phyloP scores from a whole-genome alignment of 805 yeast species.

The Candida lessepsii region DNA sequence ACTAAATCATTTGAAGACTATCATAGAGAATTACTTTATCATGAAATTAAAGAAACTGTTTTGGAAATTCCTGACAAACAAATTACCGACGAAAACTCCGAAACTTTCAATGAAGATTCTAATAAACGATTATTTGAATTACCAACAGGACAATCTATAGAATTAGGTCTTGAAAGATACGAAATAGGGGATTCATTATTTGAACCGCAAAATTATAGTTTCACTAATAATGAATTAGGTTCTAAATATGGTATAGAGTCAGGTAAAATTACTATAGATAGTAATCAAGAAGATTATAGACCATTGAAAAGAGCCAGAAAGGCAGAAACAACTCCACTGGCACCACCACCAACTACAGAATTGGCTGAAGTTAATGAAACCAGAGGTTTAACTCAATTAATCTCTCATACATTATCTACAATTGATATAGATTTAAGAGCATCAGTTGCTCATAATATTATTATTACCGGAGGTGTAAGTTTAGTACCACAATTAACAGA shows the following conservation, averaged over 20 bases:
- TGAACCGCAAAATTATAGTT: conserved; percentile 50
- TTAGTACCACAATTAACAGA: conserved; percentile 80
- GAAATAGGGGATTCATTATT: conserved; percentile 73
- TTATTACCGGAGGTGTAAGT: conserved; percentile 82
- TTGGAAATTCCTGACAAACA: conserved; percentile 52
- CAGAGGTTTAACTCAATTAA: conserved; percentile 59
- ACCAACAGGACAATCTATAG: conserved; percentile 70
- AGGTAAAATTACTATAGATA: conserved; percentile 50
- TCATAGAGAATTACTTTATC: conserved; percentile 54
- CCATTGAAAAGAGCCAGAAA: conserved; percentile 64
- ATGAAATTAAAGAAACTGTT: conserved; percentile 75
- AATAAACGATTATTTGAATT: conserved; percentile 59
- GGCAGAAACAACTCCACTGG: conserved; percentile 33
- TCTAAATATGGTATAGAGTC: conserved; percentile 39
- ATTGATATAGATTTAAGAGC: conserved; percentile 83
- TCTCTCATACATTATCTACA: conserved; percentile 51
- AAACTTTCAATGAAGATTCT: conserved; percentile 18
- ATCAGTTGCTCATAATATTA: conserved; percentile 82
- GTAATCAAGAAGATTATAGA: conserved; percentile 61
- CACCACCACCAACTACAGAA: conserved; percentile 24
- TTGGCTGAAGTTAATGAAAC: conserved; percentile 12
- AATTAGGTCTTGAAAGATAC: conserved; percentile 59
- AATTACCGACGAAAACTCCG: conserved; percentile 19
- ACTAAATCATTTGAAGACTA: conserved; percentile 54
- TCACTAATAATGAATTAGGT: conserved; percentile 20